A percentile compares a stretch with the other conserved stretches of the same genome.
Evolutionary conservation across 2,329 filamentous ascomycete species (phyloP).

Genomic region (Microdochium trichocladiopsis): DNA sequence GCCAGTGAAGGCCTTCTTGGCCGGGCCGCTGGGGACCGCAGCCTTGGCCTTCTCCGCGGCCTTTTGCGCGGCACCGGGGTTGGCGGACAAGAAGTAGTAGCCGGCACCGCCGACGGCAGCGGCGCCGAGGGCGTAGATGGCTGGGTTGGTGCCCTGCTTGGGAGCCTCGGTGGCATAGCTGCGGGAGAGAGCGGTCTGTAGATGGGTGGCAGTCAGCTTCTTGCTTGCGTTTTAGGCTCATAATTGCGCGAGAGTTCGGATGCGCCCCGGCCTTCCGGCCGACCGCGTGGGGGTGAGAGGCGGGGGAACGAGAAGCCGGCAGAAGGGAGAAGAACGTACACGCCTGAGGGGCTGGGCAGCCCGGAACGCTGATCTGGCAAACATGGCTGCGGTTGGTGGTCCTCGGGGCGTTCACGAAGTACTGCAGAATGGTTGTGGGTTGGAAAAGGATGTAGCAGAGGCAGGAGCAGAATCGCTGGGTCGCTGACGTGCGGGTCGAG

Average conservation of each 20-base stretch:
- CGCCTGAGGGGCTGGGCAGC: slow-evolving; percentile 47
- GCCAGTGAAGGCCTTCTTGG: slow-evolving; percentile 59
- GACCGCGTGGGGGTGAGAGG: slow-evolving; percentile 10
- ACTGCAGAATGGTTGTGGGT: background rate
- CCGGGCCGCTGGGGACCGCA: slow-evolving; percentile 25
- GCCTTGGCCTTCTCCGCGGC: slow-evolving; percentile 48
- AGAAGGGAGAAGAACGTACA: slow-evolving; percentile 29
- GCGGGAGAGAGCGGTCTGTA: slow-evolving; percentile 17
- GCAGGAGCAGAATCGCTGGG: background rate
- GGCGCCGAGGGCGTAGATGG: slow-evolving; percentile 55
- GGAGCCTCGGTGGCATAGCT: slow-evolving; percentile 61
- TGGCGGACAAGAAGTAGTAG: slow-evolving; percentile 48
- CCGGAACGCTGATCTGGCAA: slow-evolving; percentile 48
- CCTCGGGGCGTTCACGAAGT: background rate
- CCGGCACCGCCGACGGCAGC: slow-evolving; percentile 51
- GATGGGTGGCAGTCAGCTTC: slow-evolving; percentile 3
- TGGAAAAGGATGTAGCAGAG: background rate
- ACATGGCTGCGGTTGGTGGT: slow-evolving; percentile 36
- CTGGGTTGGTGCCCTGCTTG: slow-evolving; percentile 50
- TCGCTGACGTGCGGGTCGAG: background rate
- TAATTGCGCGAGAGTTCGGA: no score
- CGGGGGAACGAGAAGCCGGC: slow-evolving; percentile 4
- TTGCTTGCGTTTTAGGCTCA: background rate
- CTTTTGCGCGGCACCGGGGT: slow-evolving; percentile 44
- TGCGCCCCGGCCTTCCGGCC: no score